Evolutionary conservation across 208 protist genomes (phyloP).

Genomic region (Naegleria lovaniensis): DNA sequence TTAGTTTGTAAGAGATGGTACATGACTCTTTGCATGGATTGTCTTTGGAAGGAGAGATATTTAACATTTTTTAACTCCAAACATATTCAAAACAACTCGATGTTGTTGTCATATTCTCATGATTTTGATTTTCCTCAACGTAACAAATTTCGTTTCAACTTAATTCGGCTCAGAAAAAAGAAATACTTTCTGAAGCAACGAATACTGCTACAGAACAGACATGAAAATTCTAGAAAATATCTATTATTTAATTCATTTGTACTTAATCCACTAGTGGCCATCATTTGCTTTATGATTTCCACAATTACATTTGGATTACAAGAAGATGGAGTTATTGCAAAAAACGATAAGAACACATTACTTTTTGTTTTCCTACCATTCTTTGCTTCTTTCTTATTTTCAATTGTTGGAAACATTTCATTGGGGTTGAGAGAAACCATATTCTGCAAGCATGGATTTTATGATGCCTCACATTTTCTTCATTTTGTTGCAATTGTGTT

Average conservation of each 20-base stretch:
- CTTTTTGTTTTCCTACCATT: not conserved
- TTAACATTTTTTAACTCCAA: not conserved
- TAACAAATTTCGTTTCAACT: not conserved
- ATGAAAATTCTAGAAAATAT: not conserved
- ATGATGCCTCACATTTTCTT: not conserved
- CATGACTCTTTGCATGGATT: not conserved
- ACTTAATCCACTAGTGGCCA: not conserved
- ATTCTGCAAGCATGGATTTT: not conserved
- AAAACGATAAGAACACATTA: not conserved
- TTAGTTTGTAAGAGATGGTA: not conserved
- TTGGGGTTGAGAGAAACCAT: not conserved
- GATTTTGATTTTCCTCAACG: not conserved
- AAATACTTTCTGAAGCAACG: not conserved
- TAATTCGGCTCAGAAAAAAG: not conserved
- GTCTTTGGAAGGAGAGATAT: not conserved
- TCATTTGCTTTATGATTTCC: not conserved
- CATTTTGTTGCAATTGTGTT: not conserved
- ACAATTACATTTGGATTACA: not conserved
- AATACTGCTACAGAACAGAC: not conserved
- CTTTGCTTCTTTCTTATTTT: not conserved
- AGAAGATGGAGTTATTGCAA: not conserved
- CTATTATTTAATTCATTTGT: not conserved
- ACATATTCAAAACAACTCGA: not conserved
- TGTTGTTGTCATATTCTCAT: not conserved
- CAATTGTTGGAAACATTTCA: not conserved